Evolutionary conservation across 2,329 filamentous ascomycete species (phyloP).

Genomic region (Cladosporium oxysporum): DNA sequence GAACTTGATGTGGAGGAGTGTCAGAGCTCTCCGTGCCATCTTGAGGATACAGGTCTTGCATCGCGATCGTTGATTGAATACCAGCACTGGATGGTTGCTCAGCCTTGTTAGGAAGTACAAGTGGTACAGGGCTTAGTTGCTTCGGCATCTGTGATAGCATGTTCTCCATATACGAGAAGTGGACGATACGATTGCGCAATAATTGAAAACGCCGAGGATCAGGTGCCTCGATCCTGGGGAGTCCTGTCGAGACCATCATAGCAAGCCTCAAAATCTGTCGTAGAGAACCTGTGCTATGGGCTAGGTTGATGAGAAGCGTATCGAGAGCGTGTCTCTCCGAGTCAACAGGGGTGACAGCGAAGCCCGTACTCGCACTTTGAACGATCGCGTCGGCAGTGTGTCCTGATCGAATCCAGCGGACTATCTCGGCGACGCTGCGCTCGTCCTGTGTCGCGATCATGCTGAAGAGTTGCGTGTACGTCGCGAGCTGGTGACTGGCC

Average conservation of each 20-base stretch:
- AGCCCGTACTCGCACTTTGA: neutral
- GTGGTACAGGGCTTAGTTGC: neutral
- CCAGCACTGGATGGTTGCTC: neutral
- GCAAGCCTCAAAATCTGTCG: slow-evolving; percentile 19
- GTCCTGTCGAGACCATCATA: neutral
- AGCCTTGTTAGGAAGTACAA: too few relatives aligned
- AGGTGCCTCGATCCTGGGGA: too few relatives aligned
- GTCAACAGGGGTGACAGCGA: neutral
- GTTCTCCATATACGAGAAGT: neutral
- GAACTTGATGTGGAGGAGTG: neutral
- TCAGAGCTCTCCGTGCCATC: neutral
- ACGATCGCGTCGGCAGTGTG: neutral
- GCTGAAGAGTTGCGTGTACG: neutral
- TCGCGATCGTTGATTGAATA: neutral
- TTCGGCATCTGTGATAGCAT: neutral
- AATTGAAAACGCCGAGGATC: neutral
- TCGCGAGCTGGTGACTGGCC: neutral
- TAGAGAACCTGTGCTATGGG: slow-evolving; percentile 22
- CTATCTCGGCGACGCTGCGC: neutral
- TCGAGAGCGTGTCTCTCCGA: neutral
- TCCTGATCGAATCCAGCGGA: neutral
- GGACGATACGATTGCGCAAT: slow-evolving; percentile 7
- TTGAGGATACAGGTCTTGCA: neutral
- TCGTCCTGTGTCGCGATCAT: neutral
- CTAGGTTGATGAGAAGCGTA: slow-evolving; percentile 15